Percentiles rank a stretch among this genome's conserved stretches.
phyloP scores from a whole-genome alignment of 2,329 filamentous ascomycete genomes.

The Pseudogymnoascus sp. region DNA sequence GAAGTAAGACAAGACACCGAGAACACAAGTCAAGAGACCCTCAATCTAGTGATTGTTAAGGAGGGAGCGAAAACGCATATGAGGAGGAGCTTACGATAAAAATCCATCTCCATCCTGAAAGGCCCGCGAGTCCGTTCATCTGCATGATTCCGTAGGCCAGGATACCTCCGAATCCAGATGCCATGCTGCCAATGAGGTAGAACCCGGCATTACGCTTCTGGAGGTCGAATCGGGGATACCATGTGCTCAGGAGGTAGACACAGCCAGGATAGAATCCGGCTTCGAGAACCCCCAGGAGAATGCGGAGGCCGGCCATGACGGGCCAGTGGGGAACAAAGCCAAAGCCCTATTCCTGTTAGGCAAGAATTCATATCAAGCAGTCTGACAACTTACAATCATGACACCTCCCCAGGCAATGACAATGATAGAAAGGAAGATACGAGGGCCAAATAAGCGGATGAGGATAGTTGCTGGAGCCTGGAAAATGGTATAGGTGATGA shows the following conservation, averaged over 20 bases:
- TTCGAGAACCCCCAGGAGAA: conserved; percentile 34
- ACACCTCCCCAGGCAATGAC: not conserved
- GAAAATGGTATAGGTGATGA: not conserved
- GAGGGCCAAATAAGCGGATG: not conserved
- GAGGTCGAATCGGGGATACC: conserved; percentile 22
- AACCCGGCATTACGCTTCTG: conserved; percentile 39
- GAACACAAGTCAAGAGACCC: conserved; percentile 43
- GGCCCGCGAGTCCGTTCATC: conserved; percentile 43
- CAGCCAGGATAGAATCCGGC: conserved; percentile 26
- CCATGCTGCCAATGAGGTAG: conserved; percentile 41
- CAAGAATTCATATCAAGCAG: no score
- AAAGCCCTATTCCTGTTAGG: conserved; percentile 38
- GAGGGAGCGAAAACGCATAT: not conserved
- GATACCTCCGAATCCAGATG: conserved; percentile 47
- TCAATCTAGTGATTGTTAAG: conserved; percentile 23
- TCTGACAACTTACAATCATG: not conserved
- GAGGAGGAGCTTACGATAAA: conserved; percentile 36
- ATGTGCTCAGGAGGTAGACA: conserved; percentile 27
- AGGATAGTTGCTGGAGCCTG: not conserved
- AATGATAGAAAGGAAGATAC: not conserved
- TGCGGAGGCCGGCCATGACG: conserved; percentile 32
- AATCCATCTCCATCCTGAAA: conserved; percentile 46
- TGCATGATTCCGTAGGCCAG: conserved; percentile 47
- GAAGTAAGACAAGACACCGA: conserved; percentile 53
- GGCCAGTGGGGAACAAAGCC: conserved; percentile 45